phyloP scores from a whole-genome alignment of 805 yeast genomes.

The Lachancea cidri region DNA sequence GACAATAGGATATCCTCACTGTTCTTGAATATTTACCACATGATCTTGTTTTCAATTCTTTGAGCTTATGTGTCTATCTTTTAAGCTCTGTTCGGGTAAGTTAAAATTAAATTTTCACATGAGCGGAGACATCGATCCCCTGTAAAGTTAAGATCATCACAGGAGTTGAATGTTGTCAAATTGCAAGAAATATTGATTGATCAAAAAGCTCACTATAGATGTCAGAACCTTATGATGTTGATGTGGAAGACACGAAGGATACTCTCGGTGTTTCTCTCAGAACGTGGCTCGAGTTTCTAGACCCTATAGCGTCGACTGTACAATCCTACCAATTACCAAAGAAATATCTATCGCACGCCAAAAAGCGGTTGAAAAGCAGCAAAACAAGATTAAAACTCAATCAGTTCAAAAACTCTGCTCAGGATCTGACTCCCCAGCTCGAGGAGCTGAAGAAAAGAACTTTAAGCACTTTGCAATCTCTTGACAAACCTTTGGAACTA shows the following conservation, averaged over 20 bases:
- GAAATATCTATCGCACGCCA: slow-evolving; percentile 7
- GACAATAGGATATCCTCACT: no score
- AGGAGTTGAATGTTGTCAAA: no score
- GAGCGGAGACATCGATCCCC: no score
- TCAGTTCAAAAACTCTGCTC: slow-evolving; percentile 8
- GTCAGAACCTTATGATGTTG: slow-evolving; percentile 2
- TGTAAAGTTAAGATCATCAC: no score
- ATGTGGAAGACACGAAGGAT: slow-evolving; percentile 5
- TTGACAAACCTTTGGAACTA: slow-evolving; percentile 25
- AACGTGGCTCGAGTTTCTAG: slow-evolving; percentile 24
- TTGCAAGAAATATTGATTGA: not conserved
- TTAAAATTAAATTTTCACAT: no score
- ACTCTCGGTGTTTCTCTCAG: slow-evolving; percentile 15
- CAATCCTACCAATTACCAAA: slow-evolving; percentile 11
- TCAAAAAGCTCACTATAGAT: not conserved
- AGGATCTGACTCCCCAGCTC: slow-evolving; percentile 17
- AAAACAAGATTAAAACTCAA: slow-evolving; percentile 7
- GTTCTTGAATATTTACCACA: no score
- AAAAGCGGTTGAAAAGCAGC: slow-evolving; percentile 2
- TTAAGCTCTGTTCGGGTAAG: no score
- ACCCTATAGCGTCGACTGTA: slow-evolving; percentile 28
- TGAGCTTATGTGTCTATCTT: no score
- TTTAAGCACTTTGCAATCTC: slow-evolving; percentile 18
- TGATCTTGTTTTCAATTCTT: no score
- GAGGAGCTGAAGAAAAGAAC: slow-evolving; percentile 22